Evolutionary conservation across 1,284 basidiomycete genomes (phyloP).

Genomic region (Puccinia triticina): DNA sequence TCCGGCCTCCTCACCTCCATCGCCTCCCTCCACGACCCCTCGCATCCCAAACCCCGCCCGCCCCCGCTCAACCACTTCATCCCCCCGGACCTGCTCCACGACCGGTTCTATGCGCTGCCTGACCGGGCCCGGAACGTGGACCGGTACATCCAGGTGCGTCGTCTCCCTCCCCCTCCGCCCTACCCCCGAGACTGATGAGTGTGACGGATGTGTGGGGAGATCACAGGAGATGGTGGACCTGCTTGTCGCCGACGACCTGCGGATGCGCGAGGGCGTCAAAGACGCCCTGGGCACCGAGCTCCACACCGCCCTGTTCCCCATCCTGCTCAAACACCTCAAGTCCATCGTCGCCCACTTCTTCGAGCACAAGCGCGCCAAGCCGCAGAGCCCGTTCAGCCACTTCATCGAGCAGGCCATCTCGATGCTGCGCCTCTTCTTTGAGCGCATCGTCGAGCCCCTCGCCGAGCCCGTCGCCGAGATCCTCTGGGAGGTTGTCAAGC

Average conservation of each 20-base stretch:
- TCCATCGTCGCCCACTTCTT: conserved; percentile 65
- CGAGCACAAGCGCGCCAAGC: conserved; percentile 46
- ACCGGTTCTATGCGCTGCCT: conserved; percentile 47
- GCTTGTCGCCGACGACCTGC: conserved; percentile 68
- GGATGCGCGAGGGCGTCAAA: conserved; percentile 73
- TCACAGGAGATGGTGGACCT: conserved; percentile 71
- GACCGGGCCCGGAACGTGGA: conserved; percentile 51
- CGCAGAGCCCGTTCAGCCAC: conserved; percentile 63
- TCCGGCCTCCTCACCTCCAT: conserved; percentile 48
- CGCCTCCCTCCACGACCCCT: conserved; percentile 37
- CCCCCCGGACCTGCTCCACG: conserved; percentile 43
- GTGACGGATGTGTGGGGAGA: not conserved
- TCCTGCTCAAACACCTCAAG: conserved; percentile 72
- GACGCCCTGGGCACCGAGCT: conserved; percentile 80
- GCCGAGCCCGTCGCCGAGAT: conserved; percentile 65
- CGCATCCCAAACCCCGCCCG: not conserved
- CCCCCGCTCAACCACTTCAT: conserved; percentile 31
- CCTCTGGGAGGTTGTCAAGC: conserved; percentile 49
- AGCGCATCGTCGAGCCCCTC: conserved; percentile 69
- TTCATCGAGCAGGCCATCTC: conserved; percentile 75
- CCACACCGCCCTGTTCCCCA: conserved; percentile 70
- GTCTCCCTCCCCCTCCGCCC: no score
- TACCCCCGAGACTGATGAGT: no score
- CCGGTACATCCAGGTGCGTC: conserved; percentile 46
- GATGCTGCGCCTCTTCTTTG: conserved; percentile 74